Conservation (phyloP, 352 stramenopile species). For the Phytophthora fragariaefolia region DNA sequence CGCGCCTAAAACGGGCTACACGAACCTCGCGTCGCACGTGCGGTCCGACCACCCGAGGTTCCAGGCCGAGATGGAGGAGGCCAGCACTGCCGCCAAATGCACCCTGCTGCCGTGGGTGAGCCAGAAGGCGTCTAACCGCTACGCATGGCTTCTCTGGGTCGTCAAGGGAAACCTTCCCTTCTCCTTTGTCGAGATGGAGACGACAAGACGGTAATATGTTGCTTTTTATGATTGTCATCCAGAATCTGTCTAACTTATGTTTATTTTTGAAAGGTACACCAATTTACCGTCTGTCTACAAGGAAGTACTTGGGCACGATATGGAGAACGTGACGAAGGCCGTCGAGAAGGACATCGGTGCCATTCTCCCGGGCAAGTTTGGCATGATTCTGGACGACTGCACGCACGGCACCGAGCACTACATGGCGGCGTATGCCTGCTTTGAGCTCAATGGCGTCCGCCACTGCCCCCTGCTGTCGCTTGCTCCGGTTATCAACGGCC, state of each 20-base stretch:
- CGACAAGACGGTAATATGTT: not conserved
- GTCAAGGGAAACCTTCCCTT: constrained; percentile 1
- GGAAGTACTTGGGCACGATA: not conserved
- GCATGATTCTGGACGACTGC: constrained; percentile 3
- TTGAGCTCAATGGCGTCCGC: not conserved
- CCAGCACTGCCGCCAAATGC: not conserved
- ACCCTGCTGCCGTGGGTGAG: not conserved
- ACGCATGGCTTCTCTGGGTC: not conserved
- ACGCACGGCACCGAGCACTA: constrained; percentile 10
- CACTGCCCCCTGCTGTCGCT: constrained; percentile 3
- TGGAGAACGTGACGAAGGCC: not conserved
- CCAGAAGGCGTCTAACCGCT: constrained; percentile 12
- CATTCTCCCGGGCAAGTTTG: not conserved
- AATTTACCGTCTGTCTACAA: not conserved
- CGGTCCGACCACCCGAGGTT: not conserved
- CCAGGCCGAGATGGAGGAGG: not conserved
- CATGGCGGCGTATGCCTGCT: not conserved
- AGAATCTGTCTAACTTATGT: not conserved
- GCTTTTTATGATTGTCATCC: not conserved
- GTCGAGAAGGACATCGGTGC: not conserved
- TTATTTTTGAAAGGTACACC: too few relatives aligned
- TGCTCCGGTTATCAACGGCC: too few relatives aligned
- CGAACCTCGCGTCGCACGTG: not conserved
- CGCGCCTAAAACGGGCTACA: not conserved
- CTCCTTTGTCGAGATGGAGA: constrained; percentile 8